Evolutionary conservation across 768 basidiomycete species (phyloP), one percentile per base, ranked within the genome.

Genomic region (Hygrocybe punicea): DNA sequence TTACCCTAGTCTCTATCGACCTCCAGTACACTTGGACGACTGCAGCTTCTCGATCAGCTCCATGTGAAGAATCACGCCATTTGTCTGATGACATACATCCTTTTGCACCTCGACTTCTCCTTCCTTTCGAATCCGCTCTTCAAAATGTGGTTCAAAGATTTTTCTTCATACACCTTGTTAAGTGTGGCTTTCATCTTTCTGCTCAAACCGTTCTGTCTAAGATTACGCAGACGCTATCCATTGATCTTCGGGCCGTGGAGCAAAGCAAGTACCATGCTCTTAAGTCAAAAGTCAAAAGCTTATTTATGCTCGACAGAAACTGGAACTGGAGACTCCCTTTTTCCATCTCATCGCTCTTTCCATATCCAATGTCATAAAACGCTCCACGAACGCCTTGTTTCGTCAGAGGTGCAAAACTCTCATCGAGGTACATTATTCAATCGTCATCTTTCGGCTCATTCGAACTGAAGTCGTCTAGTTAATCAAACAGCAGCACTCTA

Each of bases 161-260:
- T 60, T 74, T 83, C 35, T 79, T 69, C 19, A 73, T 76, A 60
- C 83, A 88, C 51, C 72, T 89, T 35, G 80, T 85, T 47, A 81
- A 77, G 87, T 86, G 62, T 42, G 76, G 68, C 51, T 37, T 58
- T 19, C 42, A 24, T 39, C 46, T 25, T 36, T 11, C 24, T 58
- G 10, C 58, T 36, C 55, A 52, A 51, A 57, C 62, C 59, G 48
- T 60, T 33, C 35, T 51, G 35, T 54, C 17, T 16, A 33, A 19
- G 66, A 19, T 34, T 35, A 51, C 60, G 40, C 62, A 91, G 90
- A 63, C 83, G 84, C 2, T 90, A 91, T 71, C 90, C 90, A 19
- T 74, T 89, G 37, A 81, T 91, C 55, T 92, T 91, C 67, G 90
- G 90, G 2, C 69, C 76, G 24, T 84, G 84, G 83, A 75, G 78